Base-by-base conservation (phyloP, 768 basidiomycete species). In the Gloeopeniophorella convolvens region DNA sequence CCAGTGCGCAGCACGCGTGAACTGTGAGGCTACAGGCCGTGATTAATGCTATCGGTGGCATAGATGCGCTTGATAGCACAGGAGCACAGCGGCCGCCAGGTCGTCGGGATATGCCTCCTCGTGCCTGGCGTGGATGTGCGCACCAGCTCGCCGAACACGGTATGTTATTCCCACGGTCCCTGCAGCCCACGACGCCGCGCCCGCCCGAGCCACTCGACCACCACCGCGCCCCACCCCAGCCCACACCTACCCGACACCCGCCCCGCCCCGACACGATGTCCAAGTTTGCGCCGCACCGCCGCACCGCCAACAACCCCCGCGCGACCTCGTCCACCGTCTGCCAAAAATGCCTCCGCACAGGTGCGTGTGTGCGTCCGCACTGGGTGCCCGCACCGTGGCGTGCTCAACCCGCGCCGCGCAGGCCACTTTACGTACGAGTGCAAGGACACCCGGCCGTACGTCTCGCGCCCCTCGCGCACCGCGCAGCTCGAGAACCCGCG, bases 341-440 rank as follows among this genome's bases (percentile, higher is more conserved):
- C 65, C 89, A 92, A 65, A 91, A 87, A 67, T 92, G 89, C 58
- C 74, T 92, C 16, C 70, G 73, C 27, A 73, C 75, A 63, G 88
- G 87, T 83, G 27, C 48, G 71, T 61, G n/a, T n/a, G n/a, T n/a
- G n/a, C n/a, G n/a, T n/a, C n/a, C n/a, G n/a, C n/a, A n/a, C n/a
- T n/a, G n/a, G n/a, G n/a, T n/a, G n/a, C n/a, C n/a, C n/a, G n/a
- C n/a, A n/a, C n/a, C n/a, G 3, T n/a, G 28, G 7, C 39, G 11
- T 23, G 23, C 32, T 15, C 33, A 34, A 13, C 23, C 11, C 18
- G 18, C 24, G 16, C 32, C 15, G 26, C 15, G 15, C 62, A 82
- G 93, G 92, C 0, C 94, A 96, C 66, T 94, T 84, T 64, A 96
- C 82, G 11, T 97, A 84, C 62, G 79, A 96, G 69, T 97, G 94